Percentiles rank a stretch among this genome's conserved stretches.
These are phyloP conservation scores for Emiliania huxleyi DNA, from an alignment of 78 protist genomes.

Conservation along the genomic window DNA sequence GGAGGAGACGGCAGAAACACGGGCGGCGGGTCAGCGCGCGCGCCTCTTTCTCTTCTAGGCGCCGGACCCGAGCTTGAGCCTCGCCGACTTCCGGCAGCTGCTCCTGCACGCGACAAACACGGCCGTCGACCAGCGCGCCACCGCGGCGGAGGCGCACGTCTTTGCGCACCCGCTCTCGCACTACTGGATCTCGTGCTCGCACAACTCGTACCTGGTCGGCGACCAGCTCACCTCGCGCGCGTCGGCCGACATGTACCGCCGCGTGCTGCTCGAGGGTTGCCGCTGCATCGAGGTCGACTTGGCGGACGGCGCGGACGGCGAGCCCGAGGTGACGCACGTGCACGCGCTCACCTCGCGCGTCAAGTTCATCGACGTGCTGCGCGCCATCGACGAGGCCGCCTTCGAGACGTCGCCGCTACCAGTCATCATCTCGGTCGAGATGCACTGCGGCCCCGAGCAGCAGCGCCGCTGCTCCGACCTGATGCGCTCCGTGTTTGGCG, in stretches of 20 bases:
- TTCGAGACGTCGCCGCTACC: not conserved
- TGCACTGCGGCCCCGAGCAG: slow-evolving; percentile 53
- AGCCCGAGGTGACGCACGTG: slow-evolving; percentile 89
- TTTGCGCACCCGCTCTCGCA: slow-evolving; percentile 55
- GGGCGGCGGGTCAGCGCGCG: no score
- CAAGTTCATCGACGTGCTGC: not conserved
- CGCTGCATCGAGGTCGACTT: slow-evolving; percentile 68
- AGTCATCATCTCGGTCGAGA: slow-evolving; percentile 13
- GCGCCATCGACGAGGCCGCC: not conserved
- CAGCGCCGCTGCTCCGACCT: slow-evolving; percentile 19
- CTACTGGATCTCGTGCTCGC: slow-evolving; percentile 77
- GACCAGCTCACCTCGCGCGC: slow-evolving; percentile 77
- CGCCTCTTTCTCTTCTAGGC: no score
- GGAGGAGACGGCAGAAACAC: no score
- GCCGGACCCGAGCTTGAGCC: not conserved
- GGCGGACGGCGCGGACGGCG: slow-evolving; percentile 87
- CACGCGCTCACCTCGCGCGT: slow-evolving; percentile 77
- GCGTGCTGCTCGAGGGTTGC: slow-evolving; percentile 34
- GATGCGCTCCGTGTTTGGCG: not conserved
- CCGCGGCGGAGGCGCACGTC: not conserved
- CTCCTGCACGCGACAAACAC: not conserved
- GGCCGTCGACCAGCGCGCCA: not conserved
- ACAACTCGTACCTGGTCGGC: slow-evolving; percentile 86
- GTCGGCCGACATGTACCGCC: slow-evolving; percentile 13
- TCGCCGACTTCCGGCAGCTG: not conserved